Percentiles rank a stretch among this genome's conserved stretches.
phyloP scores from a whole-genome alignment of 495 filamentous ascomycete species.

The Annulohypoxylon stygium region DNA sequence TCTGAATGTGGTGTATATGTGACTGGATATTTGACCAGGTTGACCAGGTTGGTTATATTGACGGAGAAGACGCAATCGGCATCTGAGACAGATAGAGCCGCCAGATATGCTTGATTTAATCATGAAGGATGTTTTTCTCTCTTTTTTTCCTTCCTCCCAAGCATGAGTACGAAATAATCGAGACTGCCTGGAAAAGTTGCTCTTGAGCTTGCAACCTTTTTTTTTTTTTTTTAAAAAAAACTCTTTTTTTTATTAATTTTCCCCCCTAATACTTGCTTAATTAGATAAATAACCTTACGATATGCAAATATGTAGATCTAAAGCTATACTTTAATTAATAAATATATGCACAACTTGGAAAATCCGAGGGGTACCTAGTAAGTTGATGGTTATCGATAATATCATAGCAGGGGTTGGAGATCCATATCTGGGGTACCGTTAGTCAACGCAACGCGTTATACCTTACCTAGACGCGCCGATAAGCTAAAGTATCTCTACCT shows the following conservation, averaged over 20 bases:
- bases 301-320: background rate
- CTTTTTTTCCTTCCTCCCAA: background rate
- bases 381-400: too few relatives aligned
- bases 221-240: too few relatives aligned
- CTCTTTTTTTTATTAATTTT: background rate
- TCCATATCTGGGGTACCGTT: too few relatives aligned
- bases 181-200: background rate
- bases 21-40: slow-evolving; percentile 26
- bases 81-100: slow-evolving; percentile 64
- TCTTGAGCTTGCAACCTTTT: background rate
- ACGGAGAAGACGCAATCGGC: slow-evolving; percentile 56
- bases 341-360: too few relatives aligned
- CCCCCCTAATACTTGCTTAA: slow-evolving; percentile 4
- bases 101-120: slow-evolving; percentile 54
- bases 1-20: slow-evolving; percentile 7
- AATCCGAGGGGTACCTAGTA: too few relatives aligned
- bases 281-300: slow-evolving; percentile 13
- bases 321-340: too few relatives aligned
- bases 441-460: too few relatives aligned
- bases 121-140: slow-evolving; percentile 52
- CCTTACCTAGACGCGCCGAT: too few relatives aligned
- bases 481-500: too few relatives aligned
- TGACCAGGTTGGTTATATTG: slow-evolving; percentile 27
- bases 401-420: too few relatives aligned
- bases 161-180: background rate